phyloP scores from a whole-genome alignment of 1,139 yeast genomes.

The Candida frijolesensis region DNA sequence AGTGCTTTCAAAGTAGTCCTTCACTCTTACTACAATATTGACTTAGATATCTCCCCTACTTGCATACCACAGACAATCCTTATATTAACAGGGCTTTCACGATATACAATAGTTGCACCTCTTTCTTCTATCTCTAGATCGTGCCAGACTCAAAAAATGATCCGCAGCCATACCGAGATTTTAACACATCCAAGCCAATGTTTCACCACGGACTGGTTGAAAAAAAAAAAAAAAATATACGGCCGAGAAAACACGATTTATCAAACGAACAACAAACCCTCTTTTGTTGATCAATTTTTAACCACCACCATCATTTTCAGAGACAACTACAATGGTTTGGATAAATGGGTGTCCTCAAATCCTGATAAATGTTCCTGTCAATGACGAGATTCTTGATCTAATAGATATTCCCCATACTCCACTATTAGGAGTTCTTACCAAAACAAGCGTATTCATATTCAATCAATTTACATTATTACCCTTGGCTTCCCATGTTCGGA shows the following conservation, averaged over 20 bases:
- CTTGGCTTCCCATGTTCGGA: constrained; percentile 33
- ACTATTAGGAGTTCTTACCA: constrained; percentile 35
- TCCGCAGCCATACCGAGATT: too few species aligned
- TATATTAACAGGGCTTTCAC: too few species aligned
- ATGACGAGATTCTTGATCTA: constrained; percentile 27
- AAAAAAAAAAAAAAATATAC: neutral
- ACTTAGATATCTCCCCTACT: too few species aligned
- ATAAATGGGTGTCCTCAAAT: constrained; percentile 36
- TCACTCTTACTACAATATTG: too few species aligned
- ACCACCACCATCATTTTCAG: neutral
- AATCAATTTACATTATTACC: constrained; percentile 39
- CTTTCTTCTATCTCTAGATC: too few species aligned
- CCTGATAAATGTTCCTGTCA: constrained; percentile 30
- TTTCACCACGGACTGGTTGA: too few species aligned
- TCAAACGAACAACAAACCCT: neutral
- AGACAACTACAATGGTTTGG: constrained; percentile 1
- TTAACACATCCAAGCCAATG: neutral
- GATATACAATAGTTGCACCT: too few species aligned
- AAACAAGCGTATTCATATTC: constrained; percentile 27
- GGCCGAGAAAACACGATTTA: neutral
- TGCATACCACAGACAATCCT: too few species aligned
- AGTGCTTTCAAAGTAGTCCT: too few species aligned
- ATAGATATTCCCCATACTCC: constrained; percentile 38
- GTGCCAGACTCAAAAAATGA: too few species aligned
- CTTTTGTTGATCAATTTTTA: neutral